Percentiles rank a stretch among this genome's conserved stretches.
Conservation (phyloP, 306 rosid species). For the Malus asiatica region DNA sequence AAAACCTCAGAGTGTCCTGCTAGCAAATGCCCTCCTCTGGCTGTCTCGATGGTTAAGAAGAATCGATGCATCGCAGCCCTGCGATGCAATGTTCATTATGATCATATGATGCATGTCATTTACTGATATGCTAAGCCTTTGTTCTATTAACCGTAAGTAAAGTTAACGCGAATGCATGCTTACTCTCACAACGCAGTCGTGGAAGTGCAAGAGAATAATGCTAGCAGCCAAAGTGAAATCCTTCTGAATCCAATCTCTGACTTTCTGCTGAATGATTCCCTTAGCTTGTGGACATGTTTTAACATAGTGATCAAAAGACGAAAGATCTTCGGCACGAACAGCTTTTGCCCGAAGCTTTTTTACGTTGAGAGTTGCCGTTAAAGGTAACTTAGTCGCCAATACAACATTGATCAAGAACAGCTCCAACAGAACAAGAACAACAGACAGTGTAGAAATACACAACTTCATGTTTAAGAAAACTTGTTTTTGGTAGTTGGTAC, state of each 20-base stretch:
- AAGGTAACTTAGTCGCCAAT: neutral
- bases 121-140: neutral
- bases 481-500: neutral
- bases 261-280: constrained; percentile 50
- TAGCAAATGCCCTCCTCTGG: constrained; percentile 55
- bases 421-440: constrained; percentile 29
- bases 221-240: constrained; percentile 68
- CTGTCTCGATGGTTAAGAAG: constrained; percentile 47
- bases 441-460: constrained; percentile 8
- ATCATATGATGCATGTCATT: neutral
- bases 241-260: constrained; percentile 50
- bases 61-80: constrained; percentile 87
- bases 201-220: constrained; percentile 75
- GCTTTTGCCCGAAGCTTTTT: neutral
- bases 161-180: neutral
- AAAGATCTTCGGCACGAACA: constrained; percentile 17
- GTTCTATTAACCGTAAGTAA: neutral
- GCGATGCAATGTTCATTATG: neutral
- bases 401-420: neutral
- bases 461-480: constrained; percentile 33
- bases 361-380: neutral
- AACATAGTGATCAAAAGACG: constrained; percentile 42
- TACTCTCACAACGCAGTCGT: constrained; percentile 75
- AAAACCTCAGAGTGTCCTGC: constrained; percentile 71
- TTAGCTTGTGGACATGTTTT: constrained; percentile 63